phyloP scores from a whole-genome alignment of 495 filamentous ascomycete genomes.

The Poronia punctata region DNA sequence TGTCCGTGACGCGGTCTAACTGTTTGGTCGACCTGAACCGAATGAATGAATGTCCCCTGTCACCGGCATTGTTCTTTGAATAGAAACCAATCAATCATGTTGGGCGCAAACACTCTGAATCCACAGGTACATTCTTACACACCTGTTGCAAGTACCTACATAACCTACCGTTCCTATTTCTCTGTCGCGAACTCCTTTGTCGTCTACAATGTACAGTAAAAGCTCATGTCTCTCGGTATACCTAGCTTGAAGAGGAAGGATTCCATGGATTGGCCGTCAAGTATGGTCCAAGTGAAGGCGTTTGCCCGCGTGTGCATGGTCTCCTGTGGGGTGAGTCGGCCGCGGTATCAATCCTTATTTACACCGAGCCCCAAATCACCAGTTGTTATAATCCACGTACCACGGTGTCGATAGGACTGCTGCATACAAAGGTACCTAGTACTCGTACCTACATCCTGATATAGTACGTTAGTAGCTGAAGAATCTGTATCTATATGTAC shows the following conservation, averaged over 20 bases:
- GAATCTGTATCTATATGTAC: no score
- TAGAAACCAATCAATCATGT: conserved; percentile 15
- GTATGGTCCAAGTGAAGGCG: neutral
- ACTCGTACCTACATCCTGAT: no score
- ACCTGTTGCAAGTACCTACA: no score
- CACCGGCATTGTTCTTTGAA: neutral
- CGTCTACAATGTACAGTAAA: no score
- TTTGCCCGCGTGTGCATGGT: neutral
- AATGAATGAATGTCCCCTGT: neutral
- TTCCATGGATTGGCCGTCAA: conserved; percentile 3
- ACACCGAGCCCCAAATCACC: conserved; percentile 16
- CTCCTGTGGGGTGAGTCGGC: conserved; percentile 4
- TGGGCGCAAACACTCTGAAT: conserved; percentile 15
- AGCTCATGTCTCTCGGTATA: no score
- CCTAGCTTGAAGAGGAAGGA: neutral
- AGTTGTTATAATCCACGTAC: conserved; percentile 18
- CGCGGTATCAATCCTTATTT: neutral
- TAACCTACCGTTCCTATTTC: no score
- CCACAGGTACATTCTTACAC: conserved; percentile 3
- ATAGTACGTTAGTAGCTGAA: no score
- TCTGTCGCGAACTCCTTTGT: no score
- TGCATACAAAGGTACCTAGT: no score
- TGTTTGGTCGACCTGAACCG: no score
- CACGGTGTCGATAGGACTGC: conserved; percentile 12
- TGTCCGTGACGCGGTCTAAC: no score